A percentile compares a stretch with the other conserved stretches of the same genome.
phyloP scores from a whole-genome alignment of 441 rosid species.

The Brassica hybrid region DNA sequence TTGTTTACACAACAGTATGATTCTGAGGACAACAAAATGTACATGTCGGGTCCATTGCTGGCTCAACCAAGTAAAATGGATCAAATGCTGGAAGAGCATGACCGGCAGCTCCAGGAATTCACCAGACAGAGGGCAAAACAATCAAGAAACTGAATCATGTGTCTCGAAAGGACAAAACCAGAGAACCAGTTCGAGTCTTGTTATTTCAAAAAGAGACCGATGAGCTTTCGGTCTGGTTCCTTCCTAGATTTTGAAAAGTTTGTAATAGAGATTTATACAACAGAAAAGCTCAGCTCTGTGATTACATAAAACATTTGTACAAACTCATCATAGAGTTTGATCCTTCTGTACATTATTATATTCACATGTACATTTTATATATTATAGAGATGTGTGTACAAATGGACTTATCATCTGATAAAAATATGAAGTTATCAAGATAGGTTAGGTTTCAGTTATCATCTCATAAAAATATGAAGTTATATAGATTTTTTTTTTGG shows the following conservation, averaged over 20 bases:
- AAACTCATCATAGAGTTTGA: constrained; percentile 29
- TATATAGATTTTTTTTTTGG: neutral
- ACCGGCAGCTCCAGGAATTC: constrained; percentile 68
- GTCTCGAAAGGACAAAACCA: constrained; percentile 2
- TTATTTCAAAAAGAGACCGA: constrained; percentile 19
- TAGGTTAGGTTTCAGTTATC: neutral
- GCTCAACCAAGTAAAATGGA: constrained; percentile 70
- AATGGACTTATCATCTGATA: neutral
- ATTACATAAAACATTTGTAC: constrained; percentile 28
- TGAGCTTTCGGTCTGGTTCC: constrained; percentile 17
- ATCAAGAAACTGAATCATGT: constrained; percentile 41
- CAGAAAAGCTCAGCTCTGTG: constrained; percentile 33
- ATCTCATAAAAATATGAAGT: neutral
- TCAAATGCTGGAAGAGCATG: constrained; percentile 83
- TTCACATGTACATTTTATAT: constrained; percentile 27
- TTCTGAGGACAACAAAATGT: constrained; percentile 69
- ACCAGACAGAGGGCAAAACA: constrained; percentile 61
- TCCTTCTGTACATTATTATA: constrained; percentile 18
- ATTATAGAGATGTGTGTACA: constrained; percentile 31
- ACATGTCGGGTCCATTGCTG: constrained; percentile 80
- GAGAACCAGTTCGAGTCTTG: constrained; percentile 20
- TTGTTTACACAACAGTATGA: constrained; percentile 15
- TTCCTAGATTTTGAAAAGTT: constrained; percentile 18
- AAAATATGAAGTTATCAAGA: neutral
- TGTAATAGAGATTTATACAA: constrained; percentile 30